Evolutionary conservation across 345 rosid species (phyloP).

Genomic region (Clausena lansium): DNA sequence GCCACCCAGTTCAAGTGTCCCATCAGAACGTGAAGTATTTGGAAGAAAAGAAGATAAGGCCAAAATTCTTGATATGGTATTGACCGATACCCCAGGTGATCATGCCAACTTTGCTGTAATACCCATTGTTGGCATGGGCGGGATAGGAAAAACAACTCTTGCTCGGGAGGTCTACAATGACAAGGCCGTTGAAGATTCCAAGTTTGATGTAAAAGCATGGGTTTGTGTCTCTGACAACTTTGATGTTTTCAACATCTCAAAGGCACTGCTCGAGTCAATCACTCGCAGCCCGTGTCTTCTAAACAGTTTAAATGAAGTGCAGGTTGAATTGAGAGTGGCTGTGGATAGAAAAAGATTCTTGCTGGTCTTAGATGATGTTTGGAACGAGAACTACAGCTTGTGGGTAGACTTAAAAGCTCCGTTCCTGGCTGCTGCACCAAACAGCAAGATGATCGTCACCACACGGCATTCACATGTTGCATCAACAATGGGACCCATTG

Average conservation of each 20-base stretch:
- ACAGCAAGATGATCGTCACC: background rate
- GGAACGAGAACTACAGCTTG: background rate
- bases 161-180: background rate
- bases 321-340: background rate
- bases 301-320: background rate
- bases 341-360: background rate
- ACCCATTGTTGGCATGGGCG: slow-evolving; percentile 2
- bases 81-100: background rate
- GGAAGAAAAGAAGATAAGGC: slow-evolving; percentile 4
- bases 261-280: background rate
- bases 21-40: background rate
- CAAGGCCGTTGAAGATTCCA: background rate
- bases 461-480: background rate
- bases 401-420: background rate
- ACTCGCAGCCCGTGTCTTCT: too few relatives aligned
- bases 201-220: slow-evolving; percentile 4
- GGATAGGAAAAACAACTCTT: slow-evolving; percentile 4
- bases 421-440: background rate
- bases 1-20: background rate
- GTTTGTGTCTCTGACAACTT: background rate
- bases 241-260: background rate
- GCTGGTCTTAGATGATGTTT: slow-evolving; percentile 5
- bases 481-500: background rate
- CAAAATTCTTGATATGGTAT: background rate
- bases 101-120: background rate